phyloP scores from a whole-genome alignment of 495 filamentous ascomycete species.

The Tetracladium marchalianum region DNA sequence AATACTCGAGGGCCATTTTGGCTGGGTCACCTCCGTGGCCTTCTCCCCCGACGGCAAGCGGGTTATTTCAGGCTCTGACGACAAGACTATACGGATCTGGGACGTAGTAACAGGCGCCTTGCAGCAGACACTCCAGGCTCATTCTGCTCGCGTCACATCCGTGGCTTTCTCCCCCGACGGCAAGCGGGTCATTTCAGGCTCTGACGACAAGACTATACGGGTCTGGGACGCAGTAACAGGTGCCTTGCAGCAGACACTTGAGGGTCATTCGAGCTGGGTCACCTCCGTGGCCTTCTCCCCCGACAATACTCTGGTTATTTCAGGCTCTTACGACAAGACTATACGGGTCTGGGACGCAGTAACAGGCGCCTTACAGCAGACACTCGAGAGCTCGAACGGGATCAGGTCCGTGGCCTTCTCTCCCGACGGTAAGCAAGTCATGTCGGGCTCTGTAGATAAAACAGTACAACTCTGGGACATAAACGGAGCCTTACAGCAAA shows the following conservation, averaged over 20 bases:
- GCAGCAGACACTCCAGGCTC: constrained; percentile 12
- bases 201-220: constrained; percentile 10
- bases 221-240: constrained; percentile 18
- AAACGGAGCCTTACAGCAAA: constrained; percentile 13
- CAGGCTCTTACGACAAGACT: constrained; percentile 13
- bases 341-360: constrained; percentile 20
- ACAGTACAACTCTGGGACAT: constrained; percentile 21
- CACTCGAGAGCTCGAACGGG: constrained; percentile 28
- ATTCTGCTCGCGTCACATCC: constrained; percentile 4
- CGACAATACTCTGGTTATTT: constrained; percentile 10
- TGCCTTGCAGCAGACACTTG: too few species aligned
- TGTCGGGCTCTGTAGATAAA: constrained; percentile 11
- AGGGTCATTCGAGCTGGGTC: constrained; percentile 2
- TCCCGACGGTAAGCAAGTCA: constrained; percentile 8
- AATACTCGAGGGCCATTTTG: constrained; percentile 19
- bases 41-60: constrained; percentile 29
- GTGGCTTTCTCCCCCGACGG: constrained; percentile 10
- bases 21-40: constrained; percentile 14
- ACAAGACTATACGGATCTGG: constrained; percentile 30
- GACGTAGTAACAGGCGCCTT: constrained; percentile 2
- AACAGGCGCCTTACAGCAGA: constrained; percentile 12
- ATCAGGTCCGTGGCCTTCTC: constrained; percentile 9
- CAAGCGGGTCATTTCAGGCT: constrained; percentile 10
- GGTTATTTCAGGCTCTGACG: constrained; percentile 21
- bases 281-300: constrained; percentile 9